Conservation (phyloP, 2,329 filamentous ascomycete genomes). For the Lanzia echinophila region DNA sequence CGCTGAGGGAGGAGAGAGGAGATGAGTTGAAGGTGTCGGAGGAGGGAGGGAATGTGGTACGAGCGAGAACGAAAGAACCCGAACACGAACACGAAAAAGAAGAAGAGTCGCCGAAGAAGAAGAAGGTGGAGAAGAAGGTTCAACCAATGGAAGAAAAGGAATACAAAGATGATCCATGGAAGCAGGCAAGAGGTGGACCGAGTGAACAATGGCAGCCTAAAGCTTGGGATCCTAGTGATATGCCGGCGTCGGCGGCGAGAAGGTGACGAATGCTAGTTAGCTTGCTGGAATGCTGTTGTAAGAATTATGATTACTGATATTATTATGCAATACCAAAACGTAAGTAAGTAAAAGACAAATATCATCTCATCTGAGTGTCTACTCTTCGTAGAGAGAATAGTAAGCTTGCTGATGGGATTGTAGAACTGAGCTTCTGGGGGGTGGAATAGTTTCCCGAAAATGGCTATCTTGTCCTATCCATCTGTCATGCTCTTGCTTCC, state of each 20-base stretch:
- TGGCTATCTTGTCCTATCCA: no score
- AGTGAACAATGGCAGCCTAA: slow-evolving; percentile 48
- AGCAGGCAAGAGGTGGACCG: slow-evolving; percentile 45
- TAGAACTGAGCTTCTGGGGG: not conserved
- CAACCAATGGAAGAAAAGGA: slow-evolving; percentile 12
- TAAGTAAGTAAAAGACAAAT: no score
- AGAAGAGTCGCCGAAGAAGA: slow-evolving; percentile 20
- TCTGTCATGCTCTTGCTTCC: no score
- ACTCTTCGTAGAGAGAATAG: not conserved
- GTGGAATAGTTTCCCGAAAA: no score
- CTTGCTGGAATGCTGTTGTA: not conserved
- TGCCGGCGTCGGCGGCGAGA: not conserved
- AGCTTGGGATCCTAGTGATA: slow-evolving; percentile 26
- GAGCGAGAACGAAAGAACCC: not conserved
- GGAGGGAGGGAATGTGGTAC: not conserved
- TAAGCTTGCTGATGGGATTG: not conserved
- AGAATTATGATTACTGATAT: no score
- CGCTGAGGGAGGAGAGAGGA: not conserved
- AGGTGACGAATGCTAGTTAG: not conserved
- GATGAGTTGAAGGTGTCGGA: not conserved
- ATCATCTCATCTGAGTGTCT: no score
- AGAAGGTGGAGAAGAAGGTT: slow-evolving; percentile 8
- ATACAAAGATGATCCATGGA: slow-evolving; percentile 47
- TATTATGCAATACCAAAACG: no score
- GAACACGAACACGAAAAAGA: not conserved